phyloP scores from a whole-genome alignment of 192 early-diverging fungal genomes.

The Podila epigama region DNA sequence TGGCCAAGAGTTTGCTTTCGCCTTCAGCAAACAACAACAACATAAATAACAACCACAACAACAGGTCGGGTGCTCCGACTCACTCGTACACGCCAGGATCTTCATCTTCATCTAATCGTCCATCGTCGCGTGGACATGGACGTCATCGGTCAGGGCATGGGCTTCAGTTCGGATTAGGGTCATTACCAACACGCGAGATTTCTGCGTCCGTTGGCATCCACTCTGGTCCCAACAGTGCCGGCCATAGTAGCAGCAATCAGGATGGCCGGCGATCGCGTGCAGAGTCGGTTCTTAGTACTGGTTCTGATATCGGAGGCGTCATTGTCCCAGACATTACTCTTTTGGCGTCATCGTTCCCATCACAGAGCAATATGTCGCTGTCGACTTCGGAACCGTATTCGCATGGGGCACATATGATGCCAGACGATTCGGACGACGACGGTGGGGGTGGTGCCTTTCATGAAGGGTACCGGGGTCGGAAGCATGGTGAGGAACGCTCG shows the following conservation, averaged over 20 bases:
- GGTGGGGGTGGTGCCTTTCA: background rate
- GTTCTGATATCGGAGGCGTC: slow-evolving; percentile 42
- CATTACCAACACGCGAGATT: slow-evolving; percentile 11
- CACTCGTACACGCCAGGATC: background rate
- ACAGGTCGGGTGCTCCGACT: background rate
- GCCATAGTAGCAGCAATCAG: slow-evolving; percentile 16
- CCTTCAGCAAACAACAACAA: too few species aligned
- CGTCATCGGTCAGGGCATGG: slow-evolving; percentile 36
- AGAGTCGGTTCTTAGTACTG: slow-evolving; percentile 37
- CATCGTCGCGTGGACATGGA: slow-evolving; percentile 10
- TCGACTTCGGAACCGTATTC: slow-evolving; percentile 20
- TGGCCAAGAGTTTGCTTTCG: slow-evolving; percentile 32
- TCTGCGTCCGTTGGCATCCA: slow-evolving; percentile 5
- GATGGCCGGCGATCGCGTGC: slow-evolving; percentile 35
- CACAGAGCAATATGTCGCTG: slow-evolving; percentile 6
- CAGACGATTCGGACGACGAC: slow-evolving; percentile 1
- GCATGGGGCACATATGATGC: background rate
- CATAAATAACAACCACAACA: too few species aligned
- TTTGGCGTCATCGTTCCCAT: slow-evolving; percentile 30
- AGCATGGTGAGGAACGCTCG: slow-evolving; percentile 1
- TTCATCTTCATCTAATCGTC: background rate
- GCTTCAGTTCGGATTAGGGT: slow-evolving; percentile 8
- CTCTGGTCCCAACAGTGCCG: slow-evolving; percentile 40
- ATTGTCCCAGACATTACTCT: slow-evolving; percentile 43
- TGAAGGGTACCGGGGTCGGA: background rate